Evolutionary conservation across 257 asterid species (phyloP).

Genomic region (Jaltomata sinuosa): DNA sequence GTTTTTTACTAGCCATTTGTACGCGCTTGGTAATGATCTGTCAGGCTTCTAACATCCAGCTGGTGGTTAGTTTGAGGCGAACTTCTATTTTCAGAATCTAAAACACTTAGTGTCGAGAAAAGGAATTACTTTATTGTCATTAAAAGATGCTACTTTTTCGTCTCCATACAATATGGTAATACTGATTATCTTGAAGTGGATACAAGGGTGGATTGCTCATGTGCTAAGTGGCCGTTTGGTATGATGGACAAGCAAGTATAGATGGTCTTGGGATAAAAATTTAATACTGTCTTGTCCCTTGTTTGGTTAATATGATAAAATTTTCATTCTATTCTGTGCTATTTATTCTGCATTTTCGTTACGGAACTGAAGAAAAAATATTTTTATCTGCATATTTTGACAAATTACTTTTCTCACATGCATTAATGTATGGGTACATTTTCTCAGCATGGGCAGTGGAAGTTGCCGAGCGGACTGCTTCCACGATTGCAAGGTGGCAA

Average conservation of each 20-base stretch:
- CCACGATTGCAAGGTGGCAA: slow-evolving; percentile 89
- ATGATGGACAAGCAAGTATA: no score
- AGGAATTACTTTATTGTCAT: not conserved
- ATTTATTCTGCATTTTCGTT: not conserved
- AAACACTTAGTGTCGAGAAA: not conserved
- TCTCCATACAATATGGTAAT: not conserved
- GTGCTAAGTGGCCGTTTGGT: no score
- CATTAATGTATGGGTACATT: not conserved
- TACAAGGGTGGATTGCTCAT: not conserved
- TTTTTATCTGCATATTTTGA: not conserved
- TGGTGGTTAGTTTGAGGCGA: not conserved
- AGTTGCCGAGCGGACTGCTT: slow-evolving; percentile 92
- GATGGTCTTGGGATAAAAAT: no score
- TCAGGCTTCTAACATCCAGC: not conserved
- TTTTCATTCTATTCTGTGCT: not conserved
- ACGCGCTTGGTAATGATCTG: not conserved
- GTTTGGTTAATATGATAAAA: no score
- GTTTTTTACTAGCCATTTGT: not conserved
- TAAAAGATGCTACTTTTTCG: not conserved
- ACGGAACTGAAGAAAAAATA: not conserved
- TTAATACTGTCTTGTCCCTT: no score
- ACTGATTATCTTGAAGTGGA: not conserved
- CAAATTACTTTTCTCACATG: not conserved
- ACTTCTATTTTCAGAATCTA: not conserved
- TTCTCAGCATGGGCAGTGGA: slow-evolving; percentile 96